These are phyloP conservation scores for Helichrysum umbraculigerum DNA, from an alignment of 129 eudicot genomes.

Conservation along the genomic window DNA sequence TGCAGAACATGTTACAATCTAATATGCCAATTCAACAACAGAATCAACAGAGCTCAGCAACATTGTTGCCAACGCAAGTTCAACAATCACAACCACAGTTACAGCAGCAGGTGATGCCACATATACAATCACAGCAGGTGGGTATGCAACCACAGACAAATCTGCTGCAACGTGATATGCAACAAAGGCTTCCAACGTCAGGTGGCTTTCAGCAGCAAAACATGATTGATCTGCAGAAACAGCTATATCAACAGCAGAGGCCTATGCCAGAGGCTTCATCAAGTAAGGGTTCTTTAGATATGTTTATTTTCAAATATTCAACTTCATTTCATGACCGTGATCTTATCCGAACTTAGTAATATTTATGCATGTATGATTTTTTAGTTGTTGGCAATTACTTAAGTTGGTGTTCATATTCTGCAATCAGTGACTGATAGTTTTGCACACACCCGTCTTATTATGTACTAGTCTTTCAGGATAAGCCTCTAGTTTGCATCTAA, in stretches of 20 bases:
- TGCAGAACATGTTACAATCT: slow-evolving; percentile 61
- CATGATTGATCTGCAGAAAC: slow-evolving; percentile 72
- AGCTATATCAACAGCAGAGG: slow-evolving; percentile 71
- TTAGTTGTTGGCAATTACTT: not conserved
- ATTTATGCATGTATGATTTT: not conserved
- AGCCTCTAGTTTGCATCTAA: not conserved
- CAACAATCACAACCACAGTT: slow-evolving; percentile 76
- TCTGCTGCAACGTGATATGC: slow-evolving; percentile 71
- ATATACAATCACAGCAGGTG: slow-evolving; percentile 75
- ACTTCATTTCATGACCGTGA: slow-evolving; percentile 1
- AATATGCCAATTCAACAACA: slow-evolving; percentile 73
- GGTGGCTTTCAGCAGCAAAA: slow-evolving; percentile 80
- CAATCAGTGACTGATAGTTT: not conserved
- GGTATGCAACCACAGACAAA: slow-evolving; percentile 72
- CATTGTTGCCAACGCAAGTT: slow-evolving; percentile 60
- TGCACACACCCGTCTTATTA: not conserved
- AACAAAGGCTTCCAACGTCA: slow-evolving; percentile 76
- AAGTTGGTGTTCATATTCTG: not conserved
- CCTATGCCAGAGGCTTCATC: slow-evolving; percentile 69
- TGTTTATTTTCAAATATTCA: not conserved
- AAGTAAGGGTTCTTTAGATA: slow-evolving; percentile 40
- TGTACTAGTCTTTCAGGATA: not conserved
- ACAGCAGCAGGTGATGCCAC: slow-evolving; percentile 90
- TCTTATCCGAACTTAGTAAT: slow-evolving; percentile 5
- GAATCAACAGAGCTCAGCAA: slow-evolving; percentile 53